Evolutionary conservation across 31 red algal species (phyloP).

Genomic region (Asparagopsis taxiformis): DNA sequence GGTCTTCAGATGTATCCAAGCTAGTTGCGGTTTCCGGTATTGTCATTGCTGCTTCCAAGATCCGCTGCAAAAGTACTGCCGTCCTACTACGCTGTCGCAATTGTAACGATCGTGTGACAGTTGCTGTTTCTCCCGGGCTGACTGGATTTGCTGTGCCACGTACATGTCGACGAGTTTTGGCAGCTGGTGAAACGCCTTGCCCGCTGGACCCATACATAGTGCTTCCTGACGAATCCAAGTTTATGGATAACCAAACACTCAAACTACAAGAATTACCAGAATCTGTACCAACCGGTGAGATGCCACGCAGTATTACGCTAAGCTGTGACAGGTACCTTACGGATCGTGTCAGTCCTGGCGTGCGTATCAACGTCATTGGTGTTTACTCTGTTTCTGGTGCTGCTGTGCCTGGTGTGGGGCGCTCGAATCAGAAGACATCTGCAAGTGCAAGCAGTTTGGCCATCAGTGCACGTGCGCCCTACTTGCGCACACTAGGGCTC

Average conservation of each 20-base stretch:
- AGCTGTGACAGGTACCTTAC: constrained; percentile 81
- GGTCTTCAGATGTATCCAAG: constrained; percentile 72
- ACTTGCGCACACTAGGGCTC: constrained; percentile 87
- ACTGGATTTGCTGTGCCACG: constrained; percentile 82
- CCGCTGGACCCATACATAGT: constrained; percentile 93
- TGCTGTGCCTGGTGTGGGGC: constrained; percentile 57
- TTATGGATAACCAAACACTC: constrained; percentile 85
- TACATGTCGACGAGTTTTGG: constrained; percentile 56
- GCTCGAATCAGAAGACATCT: constrained; percentile 27
- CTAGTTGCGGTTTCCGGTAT: constrained; percentile 86
- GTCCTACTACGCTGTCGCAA: constrained; percentile 81
- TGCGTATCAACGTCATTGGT: constrained; percentile 78
- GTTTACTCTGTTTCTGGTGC: constrained; percentile 81
- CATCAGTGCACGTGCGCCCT: constrained; percentile 77
- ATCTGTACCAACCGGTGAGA: constrained; percentile 94
- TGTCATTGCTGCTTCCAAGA: constrained; percentile 89
- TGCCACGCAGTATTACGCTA: constrained; percentile 86
- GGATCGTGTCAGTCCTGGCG: constrained; percentile 78
- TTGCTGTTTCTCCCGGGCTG: constrained; percentile 76
- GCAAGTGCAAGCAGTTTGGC: constrained; percentile 32
- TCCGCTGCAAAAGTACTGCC: constrained; percentile 72
- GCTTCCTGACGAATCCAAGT: constrained; percentile 85
- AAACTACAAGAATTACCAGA: constrained; percentile 98
- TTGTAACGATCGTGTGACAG: constrained; percentile 72
- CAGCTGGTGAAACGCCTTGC: constrained; percentile 63